phyloP scores from a whole-genome alignment of 2,329 filamentous ascomycete genomes.

The Fusarium xyrophilum region DNA sequence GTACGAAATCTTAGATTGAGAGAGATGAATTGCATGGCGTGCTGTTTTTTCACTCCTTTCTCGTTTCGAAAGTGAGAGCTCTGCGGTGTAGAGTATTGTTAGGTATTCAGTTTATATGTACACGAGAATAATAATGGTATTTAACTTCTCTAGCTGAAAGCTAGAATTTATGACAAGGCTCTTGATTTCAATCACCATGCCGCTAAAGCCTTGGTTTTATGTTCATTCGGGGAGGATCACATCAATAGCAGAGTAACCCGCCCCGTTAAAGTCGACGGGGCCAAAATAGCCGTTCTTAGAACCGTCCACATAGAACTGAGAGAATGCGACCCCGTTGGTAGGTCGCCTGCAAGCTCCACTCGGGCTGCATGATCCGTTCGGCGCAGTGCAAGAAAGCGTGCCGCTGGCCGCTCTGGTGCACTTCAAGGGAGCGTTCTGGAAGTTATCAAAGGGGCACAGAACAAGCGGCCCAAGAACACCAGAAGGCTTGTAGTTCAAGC shows the following conservation, averaged over 20 bases:
- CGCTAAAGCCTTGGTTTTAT: fast-evolving
- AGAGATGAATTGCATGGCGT: no score
- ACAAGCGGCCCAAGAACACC: background rate
- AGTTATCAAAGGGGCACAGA: background rate
- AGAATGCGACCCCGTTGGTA: fast-evolving
- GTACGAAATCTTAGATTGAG: no score
- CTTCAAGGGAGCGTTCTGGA: background rate
- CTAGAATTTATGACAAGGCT: background rate
- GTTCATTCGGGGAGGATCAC: background rate
- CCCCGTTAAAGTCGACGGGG: background rate
- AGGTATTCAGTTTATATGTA: fast-evolving
- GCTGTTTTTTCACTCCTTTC: no score
- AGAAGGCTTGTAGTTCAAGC: background rate
- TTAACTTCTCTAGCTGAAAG: background rate
- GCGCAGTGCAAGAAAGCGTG: background rate
- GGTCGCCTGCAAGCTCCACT: background rate
- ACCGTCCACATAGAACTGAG: slow-evolving; percentile 5
- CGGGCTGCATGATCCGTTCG: fast-evolving
- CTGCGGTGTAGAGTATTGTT: no score
- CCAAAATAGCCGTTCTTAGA: background rate
- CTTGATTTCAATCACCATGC: no score
- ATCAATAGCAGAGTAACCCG: background rate
- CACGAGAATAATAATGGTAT: background rate
- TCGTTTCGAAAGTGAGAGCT: no score
- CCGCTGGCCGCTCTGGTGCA: background rate